phyloP scores from a whole-genome alignment of 352 stramenopile species.

The Pythium plurisporium region DNA sequence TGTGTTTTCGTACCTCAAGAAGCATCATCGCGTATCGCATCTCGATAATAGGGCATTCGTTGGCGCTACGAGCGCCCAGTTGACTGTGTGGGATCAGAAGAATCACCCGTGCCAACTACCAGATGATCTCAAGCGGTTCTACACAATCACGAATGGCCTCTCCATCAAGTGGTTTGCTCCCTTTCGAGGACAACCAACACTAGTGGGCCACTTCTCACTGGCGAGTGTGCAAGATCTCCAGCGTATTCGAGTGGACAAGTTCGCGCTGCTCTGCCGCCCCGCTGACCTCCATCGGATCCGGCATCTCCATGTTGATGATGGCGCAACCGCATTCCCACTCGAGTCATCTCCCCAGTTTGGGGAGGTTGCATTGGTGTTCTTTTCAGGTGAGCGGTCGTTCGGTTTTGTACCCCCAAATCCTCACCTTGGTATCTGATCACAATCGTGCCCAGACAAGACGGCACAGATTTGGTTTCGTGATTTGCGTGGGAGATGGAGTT shows the following conservation, averaged over 20 bases:
- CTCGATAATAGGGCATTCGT: slow-evolving; percentile 51
- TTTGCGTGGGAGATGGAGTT: slow-evolving; percentile 55
- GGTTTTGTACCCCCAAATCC: no score
- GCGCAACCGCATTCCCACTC: slow-evolving; percentile 40
- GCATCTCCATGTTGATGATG: slow-evolving; percentile 23
- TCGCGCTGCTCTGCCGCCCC: slow-evolving; percentile 32
- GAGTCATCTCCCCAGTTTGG: slow-evolving; percentile 57
- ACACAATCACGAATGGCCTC: slow-evolving; percentile 59
- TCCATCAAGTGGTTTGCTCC: slow-evolving; percentile 66
- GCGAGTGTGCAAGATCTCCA: slow-evolving; percentile 62
- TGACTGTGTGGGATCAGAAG: slow-evolving; percentile 68
- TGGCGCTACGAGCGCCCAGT: slow-evolving; percentile 43
- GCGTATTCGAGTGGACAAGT: slow-evolving; percentile 31
- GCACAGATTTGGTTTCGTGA: slow-evolving; percentile 69
- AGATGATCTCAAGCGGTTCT: slow-evolving; percentile 66
- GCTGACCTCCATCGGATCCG: slow-evolving; percentile 35
- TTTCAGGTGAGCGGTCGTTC: slow-evolving; percentile 5
- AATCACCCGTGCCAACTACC: slow-evolving; percentile 51
- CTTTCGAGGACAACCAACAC: slow-evolving; percentile 37
- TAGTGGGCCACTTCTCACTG: slow-evolving; percentile 64
- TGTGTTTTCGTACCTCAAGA: slow-evolving; percentile 65
- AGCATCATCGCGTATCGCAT: slow-evolving; percentile 46
- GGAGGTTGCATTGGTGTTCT: slow-evolving; percentile 43
- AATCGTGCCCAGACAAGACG: slow-evolving; percentile 7
- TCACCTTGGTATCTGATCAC: background rate